These are phyloP conservation scores for Phoma sp. DNA, from an alignment of 2,329 filamentous ascomycete genomes.

Conservation along the genomic window DNA sequence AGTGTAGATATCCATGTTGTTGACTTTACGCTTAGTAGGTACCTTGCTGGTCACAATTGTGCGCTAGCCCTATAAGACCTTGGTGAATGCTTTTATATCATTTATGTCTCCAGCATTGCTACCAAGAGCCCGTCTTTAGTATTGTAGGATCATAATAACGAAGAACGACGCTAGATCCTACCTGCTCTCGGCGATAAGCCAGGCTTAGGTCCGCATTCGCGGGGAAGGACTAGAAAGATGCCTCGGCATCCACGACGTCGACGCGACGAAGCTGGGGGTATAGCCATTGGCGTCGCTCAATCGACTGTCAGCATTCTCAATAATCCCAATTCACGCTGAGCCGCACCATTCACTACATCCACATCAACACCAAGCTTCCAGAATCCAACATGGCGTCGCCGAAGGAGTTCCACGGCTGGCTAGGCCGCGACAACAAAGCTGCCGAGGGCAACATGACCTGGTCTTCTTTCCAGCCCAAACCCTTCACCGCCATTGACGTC, in stretches of 20 bases:
- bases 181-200: conserved; percentile 5
- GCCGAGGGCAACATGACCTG: conserved; percentile 62
- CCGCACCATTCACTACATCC: background rate
- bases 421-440: conserved; percentile 57
- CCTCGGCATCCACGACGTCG: conserved; percentile 11
- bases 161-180: background rate
- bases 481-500: conserved; percentile 42
- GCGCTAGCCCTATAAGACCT: no score
- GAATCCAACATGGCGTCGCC: conserved; percentile 33
- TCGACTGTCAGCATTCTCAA: background rate
- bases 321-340: no score
- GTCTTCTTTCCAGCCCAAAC: conserved; percentile 56
- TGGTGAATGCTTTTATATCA: no score
- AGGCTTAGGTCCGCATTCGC: conserved; percentile 10
- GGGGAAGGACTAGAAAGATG: conserved; percentile 10
- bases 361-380: background rate
- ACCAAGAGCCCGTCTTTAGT: no score
- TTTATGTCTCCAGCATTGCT: no score
- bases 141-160: background rate
- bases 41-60: no score
- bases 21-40: no score
- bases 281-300: background rate
- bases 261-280: conserved; percentile 5
- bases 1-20: no score
- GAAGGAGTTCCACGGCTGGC: conserved; percentile 63